These are phyloP conservation scores for Tuber microsphaerosporum DNA, from an alignment of 495 filamentous ascomycete species.

Conservation along the genomic window DNA sequence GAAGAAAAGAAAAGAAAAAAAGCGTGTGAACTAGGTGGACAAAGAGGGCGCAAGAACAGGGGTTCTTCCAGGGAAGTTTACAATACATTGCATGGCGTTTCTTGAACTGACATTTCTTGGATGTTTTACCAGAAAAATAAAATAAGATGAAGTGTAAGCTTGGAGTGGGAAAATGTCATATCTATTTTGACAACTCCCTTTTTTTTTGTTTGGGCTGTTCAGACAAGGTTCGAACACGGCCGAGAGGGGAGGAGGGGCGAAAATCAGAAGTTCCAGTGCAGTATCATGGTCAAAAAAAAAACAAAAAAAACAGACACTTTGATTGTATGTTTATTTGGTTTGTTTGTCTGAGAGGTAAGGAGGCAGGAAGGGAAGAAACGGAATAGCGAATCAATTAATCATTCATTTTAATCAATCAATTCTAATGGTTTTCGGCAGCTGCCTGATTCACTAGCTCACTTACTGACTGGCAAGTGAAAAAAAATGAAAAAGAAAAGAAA, in stretches of 20 bases:
- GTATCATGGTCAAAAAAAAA: too few relatives aligned
- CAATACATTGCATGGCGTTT: neutral
- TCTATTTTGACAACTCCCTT: neutral
- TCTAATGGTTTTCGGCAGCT: neutral
- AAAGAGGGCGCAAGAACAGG: neutral
- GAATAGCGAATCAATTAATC: too few relatives aligned
- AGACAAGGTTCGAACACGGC: neutral
- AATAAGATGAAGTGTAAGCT: neutral
- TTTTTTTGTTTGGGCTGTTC: neutral
- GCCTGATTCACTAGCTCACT: neutral
- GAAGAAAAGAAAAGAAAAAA: neutral
- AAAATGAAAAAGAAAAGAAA: too few relatives aligned
- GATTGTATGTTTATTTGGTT: neutral
- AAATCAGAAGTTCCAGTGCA: too few relatives aligned
- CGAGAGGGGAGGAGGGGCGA: neutral
- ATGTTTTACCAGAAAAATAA: neutral
- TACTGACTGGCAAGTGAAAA: neutral
- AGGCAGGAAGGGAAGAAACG: too few relatives aligned
- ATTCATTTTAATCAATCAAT: too few relatives aligned
- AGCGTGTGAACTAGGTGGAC: neutral
- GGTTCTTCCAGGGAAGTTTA: neutral
- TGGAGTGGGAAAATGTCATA: neutral
- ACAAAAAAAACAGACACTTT: neutral
- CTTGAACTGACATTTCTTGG: neutral
- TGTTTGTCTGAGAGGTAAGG: neutral